Base-by-base conservation (phyloP, 208 protist genomes). In the Leishmania amazonensis region DNA sequence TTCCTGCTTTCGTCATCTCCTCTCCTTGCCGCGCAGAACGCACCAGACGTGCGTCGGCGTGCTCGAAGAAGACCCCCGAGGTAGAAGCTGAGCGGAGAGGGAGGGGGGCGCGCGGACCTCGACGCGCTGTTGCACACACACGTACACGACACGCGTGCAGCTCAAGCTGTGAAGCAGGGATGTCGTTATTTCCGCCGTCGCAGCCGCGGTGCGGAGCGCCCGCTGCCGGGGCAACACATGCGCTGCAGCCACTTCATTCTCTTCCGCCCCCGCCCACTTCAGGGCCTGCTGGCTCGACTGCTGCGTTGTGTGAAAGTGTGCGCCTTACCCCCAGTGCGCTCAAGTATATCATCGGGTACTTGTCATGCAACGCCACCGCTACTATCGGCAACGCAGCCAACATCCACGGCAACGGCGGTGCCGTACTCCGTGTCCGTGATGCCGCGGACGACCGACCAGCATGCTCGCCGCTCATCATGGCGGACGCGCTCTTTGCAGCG, bases 401-500 rank as follows among this genome's bases (percentile, higher is more conserved):
- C 60, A 62, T 9, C 38, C 6, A 28, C 68, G 28, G 68, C 5
- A 53, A 15, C 9, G 45, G 68, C 42, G 68, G 68, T 7, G 28
- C 40, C 2, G 19, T 21, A 17, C 0, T 47, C 24, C 21, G 68
- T 73, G 21, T 53, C 24, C 6, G 35, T 53, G 58, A 1, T 1
- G 57, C 42, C 3, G 45, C 75, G 1, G 4, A 24, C 58, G 58
- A 6, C 21, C 35, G 19, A 40, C 28, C 17, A 3, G 35, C 31
- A 45, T 3, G 35, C 75, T 53, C 75, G 8, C n/a, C 51, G 75
- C 40, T 45, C 42, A 68, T 65, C n/a, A 65, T 54, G 51, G 76
- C 76, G 3, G 60, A 80, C 28, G 38, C 76, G 1, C 76, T 80
- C 76, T 80, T 80, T 38, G 45, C 58, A 21, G 62, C 60, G 15